phyloP scores from a whole-genome alignment of 148 eudicot species.

The Rhododendron kiyosumense region DNA sequence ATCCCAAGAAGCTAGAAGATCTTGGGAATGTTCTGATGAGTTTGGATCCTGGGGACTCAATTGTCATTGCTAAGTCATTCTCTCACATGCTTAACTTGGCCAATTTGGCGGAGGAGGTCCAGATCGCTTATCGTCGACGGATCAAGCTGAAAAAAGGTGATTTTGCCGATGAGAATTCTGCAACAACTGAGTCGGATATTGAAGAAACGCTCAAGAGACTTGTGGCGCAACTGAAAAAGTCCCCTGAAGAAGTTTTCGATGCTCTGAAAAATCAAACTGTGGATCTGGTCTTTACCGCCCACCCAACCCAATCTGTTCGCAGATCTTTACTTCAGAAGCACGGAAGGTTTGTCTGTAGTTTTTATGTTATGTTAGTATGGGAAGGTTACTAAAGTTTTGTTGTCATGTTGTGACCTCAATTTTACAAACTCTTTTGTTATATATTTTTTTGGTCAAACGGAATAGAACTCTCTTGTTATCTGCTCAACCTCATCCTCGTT shows the following conservation, averaged over 20 bases:
- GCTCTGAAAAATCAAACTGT: slow-evolving; percentile 95
- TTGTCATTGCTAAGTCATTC: slow-evolving; percentile 84
- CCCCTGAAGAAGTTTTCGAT: slow-evolving; percentile 89
- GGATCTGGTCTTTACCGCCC: slow-evolving; percentile 91
- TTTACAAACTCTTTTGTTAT: not conserved
- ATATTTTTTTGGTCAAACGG: no score
- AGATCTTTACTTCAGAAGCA: slow-evolving; percentile 97
- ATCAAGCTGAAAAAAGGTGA: slow-evolving; percentile 83
- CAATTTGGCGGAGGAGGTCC: slow-evolving; percentile 90
- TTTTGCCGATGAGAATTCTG: slow-evolving; percentile 74
- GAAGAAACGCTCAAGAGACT: slow-evolving; percentile 91
- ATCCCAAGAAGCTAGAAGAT: slow-evolving; percentile 78
- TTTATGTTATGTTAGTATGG: not conserved
- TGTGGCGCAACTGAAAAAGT: slow-evolving; percentile 68
- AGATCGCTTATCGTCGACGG: slow-evolving; percentile 79
- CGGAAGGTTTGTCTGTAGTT: slow-evolving; percentile 55
- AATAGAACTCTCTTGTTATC: not conserved
- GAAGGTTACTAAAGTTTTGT: not conserved
- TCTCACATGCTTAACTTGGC: slow-evolving; percentile 98
- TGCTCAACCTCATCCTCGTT: not conserved
- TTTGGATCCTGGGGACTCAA: slow-evolving; percentile 91
- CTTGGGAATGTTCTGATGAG: slow-evolving; percentile 85
- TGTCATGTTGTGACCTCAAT: not conserved
- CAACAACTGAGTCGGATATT: slow-evolving; percentile 89
- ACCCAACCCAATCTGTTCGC: slow-evolving; percentile 91